These are phyloP conservation scores for Coleophoma crateriformis DNA, from an alignment of 2,329 filamentous ascomycete species.

Conservation along the genomic window DNA sequence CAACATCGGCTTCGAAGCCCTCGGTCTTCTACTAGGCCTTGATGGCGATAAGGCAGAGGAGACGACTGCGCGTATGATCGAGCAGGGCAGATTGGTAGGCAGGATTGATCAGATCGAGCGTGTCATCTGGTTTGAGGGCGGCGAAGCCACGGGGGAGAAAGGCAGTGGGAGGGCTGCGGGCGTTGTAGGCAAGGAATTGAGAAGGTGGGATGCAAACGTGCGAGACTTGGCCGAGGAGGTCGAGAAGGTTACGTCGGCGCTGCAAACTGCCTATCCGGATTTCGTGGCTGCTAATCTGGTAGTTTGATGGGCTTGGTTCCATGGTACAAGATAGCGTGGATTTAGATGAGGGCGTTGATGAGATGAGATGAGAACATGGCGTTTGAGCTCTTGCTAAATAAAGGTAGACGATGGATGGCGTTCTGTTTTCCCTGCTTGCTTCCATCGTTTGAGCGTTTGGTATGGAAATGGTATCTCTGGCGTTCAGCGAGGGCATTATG, in stretches of 20 bases:
- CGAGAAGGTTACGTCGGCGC: slow-evolving; percentile 74
- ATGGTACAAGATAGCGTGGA: too few species aligned
- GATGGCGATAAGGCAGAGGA: slow-evolving; percentile 79
- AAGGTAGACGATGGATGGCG: too few species aligned
- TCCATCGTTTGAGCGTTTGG: too few species aligned
- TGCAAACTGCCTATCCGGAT: slow-evolving; percentile 75
- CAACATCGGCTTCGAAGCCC: slow-evolving; percentile 70
- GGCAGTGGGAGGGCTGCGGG: slow-evolving; percentile 61
- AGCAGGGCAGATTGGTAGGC: slow-evolving; percentile 82
- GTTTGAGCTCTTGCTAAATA: not conserved
- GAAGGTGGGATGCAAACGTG: slow-evolving; percentile 86
- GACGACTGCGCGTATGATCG: slow-evolving; percentile 92
- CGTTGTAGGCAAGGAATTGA: slow-evolving; percentile 63
- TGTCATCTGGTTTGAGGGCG: slow-evolving; percentile 78
- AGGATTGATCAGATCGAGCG: slow-evolving; percentile 92
- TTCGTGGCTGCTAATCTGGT: slow-evolving; percentile 51
- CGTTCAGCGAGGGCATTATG: too few species aligned
- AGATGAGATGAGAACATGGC: not conserved
- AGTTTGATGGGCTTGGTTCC: slow-evolving; percentile 21
- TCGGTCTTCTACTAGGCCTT: slow-evolving; percentile 74
- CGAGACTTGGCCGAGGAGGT: slow-evolving; percentile 83
- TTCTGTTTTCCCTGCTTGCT: too few species aligned
- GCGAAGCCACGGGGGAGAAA: slow-evolving; percentile 64
- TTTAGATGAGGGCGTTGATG: too few species aligned
- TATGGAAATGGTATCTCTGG: too few species aligned